Evolutionary conservation across 352 stramenopile species (phyloP), one percentile per base, ranked within the genome.

Genomic region (Peronospora tabacina): DNA sequence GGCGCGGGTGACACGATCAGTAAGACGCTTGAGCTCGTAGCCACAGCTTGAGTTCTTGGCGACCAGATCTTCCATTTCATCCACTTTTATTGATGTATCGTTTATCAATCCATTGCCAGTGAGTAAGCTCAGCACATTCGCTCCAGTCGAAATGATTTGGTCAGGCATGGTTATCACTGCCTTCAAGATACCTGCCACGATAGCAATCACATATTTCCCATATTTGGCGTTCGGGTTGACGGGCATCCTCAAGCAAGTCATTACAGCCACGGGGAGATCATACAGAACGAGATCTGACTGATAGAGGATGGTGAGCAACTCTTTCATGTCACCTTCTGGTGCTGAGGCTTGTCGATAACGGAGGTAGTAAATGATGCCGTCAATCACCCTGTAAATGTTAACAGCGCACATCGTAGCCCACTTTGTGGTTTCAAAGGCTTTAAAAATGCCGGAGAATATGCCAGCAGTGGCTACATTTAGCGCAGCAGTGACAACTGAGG

Each of bases 131-230:
- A 59, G 42, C 13, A 66, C 53, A 11, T 66, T 63, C 5, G 22
- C 30, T 39, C 35, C 58, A 33, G 32, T 59, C 13, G 52, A 58
- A 37, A 66, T 55, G 22, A 66, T 59, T n/a, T 40, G 16, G 7
- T 66, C 58, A 11, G 47, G 47, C 7, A 63, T 66, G 0, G 53
- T 66, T 8, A 66, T 52, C 2, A 41, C 52, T 20, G 58, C 46
- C 20, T 66, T 66, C 12, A 66, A 47, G 12, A 66, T 63, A 36
- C 53, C 53, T 63, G 62, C 41, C 22, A 66, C 58, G 10, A 58
- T 42, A 2, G 34, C 8, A 0, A 63, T 28, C 30, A 55, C 58
- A 6, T 1, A 46, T 36, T 55, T 42, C 0, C 5, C 2, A 48
- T 12, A 9, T 42, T 42, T 30, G 37, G 20, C 1, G 52, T 32